These are phyloP conservation scores for Primulina eburnea DNA, from an alignment of 257 asterid genomes.

Conservation along the genomic window DNA sequence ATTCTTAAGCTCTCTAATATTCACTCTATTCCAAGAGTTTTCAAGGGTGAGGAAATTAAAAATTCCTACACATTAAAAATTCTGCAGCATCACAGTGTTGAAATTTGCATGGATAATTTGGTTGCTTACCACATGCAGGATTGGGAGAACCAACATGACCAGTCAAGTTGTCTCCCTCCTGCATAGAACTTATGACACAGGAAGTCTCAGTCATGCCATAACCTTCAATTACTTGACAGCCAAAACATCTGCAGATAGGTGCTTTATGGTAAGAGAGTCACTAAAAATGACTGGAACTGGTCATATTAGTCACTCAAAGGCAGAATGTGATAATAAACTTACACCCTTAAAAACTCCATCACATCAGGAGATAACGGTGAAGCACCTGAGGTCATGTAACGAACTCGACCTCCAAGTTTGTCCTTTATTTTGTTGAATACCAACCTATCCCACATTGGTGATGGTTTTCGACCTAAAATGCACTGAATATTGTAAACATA, in stretches of 20 bases:
- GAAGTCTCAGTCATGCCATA: constrained; percentile 98
- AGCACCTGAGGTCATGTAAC: constrained; percentile 92
- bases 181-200: constrained; percentile 85
- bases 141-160: constrained; percentile 97
- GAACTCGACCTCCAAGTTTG: constrained; percentile 91
- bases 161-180: constrained; percentile 57
- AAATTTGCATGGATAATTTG: background rate
- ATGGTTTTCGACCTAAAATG: constrained; percentile 72
- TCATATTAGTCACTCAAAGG: background rate
- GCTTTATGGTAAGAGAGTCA: constrained; percentile 22
- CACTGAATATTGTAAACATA: background rate
- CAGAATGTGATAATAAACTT: constrained; percentile 35
- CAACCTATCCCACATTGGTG: constrained; percentile 95
- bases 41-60: background rate
- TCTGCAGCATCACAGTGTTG: background rate
- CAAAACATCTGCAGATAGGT: constrained; percentile 67
- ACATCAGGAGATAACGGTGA: constrained; percentile 96
- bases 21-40: constrained; percentile 4
- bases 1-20: background rate
- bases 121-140: constrained; percentile 85
- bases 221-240: constrained; percentile 81
- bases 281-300: constrained; percentile 15
- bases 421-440: constrained; percentile 92
- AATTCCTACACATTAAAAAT: no score
- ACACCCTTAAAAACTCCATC: constrained; percentile 93